Evolutionary conservation across 495 filamentous ascomycete species (phyloP).

Genomic region (Podospora pseudocomata): DNA sequence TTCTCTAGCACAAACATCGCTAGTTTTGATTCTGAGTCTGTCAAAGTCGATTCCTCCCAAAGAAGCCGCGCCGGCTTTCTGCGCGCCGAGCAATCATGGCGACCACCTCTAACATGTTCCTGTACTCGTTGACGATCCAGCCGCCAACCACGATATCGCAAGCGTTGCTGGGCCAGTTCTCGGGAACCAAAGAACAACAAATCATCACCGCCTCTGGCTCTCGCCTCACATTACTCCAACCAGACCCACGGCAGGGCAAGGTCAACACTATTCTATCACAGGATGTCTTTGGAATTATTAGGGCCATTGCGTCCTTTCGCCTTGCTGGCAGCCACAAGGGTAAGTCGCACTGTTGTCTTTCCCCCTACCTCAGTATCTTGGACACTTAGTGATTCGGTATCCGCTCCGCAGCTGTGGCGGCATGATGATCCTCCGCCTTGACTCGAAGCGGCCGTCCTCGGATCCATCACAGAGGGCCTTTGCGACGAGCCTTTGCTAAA

Average conservation of each 20-base stretch:
- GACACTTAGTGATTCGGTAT: constrained; percentile 93
- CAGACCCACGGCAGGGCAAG: constrained; percentile 79
- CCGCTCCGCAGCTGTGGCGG: constrained; percentile 48
- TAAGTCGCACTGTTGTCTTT: constrained; percentile 52
- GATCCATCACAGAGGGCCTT: constrained; percentile 17
- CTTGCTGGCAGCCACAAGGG: constrained; percentile 94
- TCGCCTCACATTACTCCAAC: constrained; percentile 79
- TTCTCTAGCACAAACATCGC: background rate
- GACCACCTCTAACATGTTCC: constrained; percentile 93
- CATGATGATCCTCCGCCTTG: constrained; percentile 21
- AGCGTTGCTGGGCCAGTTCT: constrained; percentile 89
- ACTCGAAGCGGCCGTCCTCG: constrained; percentile 27
- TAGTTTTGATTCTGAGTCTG: constrained; percentile 3
- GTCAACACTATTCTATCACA: constrained; percentile 80
- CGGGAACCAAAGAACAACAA: constrained; percentile 92
- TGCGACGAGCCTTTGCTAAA: constrained; percentile 56
- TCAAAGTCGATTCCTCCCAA: constrained; percentile 11
- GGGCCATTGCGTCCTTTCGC: constrained; percentile 80
- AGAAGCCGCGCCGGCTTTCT: constrained; percentile 52
- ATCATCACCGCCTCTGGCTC: constrained; percentile 93
- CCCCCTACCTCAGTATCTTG: constrained; percentile 37
- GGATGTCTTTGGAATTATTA: constrained; percentile 93
- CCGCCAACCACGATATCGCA: constrained; percentile 83
- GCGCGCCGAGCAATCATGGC: constrained; percentile 67
- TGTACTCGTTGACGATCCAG: constrained; percentile 94